phyloP scores from a whole-genome alignment of 2,329 filamentous ascomycete species.

The Penicillium sp. region DNA sequence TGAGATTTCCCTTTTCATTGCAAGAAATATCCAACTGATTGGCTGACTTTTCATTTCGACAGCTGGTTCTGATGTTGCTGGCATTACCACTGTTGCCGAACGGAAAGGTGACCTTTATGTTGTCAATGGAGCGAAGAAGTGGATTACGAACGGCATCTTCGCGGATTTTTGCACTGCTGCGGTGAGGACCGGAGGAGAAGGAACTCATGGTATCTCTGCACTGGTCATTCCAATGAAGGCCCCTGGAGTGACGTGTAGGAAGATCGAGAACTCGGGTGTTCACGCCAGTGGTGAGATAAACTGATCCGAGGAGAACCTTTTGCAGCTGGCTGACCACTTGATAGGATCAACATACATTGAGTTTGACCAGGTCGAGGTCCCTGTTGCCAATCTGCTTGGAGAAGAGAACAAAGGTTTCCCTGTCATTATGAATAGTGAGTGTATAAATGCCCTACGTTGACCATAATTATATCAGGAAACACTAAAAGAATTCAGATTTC shows the following conservation, averaged over 20 bases:
- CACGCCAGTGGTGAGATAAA: slow-evolving; percentile 50
- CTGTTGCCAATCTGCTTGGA: slow-evolving; percentile 68
- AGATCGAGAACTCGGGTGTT: slow-evolving; percentile 62
- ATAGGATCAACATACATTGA: slow-evolving; percentile 64
- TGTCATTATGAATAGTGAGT: slow-evolving; percentile 67
- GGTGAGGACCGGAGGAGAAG: slow-evolving; percentile 59
- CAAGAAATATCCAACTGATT: not conserved
- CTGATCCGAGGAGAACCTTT: not conserved
- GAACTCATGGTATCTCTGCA: slow-evolving; percentile 57
- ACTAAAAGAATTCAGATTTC: slow-evolving; percentile 42
- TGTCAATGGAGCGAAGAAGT: slow-evolving; percentile 65
- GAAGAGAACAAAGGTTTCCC: slow-evolving; percentile 70
- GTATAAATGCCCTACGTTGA: no score
- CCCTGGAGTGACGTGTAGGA: slow-evolving; percentile 51
- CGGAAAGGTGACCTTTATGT: slow-evolving; percentile 53
- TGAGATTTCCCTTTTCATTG: not conserved
- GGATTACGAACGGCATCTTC: slow-evolving; percentile 62
- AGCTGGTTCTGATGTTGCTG: slow-evolving; percentile 61
- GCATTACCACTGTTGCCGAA: slow-evolving; percentile 57
- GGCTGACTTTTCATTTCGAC: not conserved
- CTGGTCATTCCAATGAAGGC: slow-evolving; percentile 58
- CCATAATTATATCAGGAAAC: no score
- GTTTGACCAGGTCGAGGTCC: slow-evolving; percentile 71
- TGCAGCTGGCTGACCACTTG: not conserved
- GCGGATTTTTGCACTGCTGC: slow-evolving; percentile 61